Conservation (phyloP, 2,329 filamentous ascomycete species). For the Dothiorella sarmentorum region DNA sequence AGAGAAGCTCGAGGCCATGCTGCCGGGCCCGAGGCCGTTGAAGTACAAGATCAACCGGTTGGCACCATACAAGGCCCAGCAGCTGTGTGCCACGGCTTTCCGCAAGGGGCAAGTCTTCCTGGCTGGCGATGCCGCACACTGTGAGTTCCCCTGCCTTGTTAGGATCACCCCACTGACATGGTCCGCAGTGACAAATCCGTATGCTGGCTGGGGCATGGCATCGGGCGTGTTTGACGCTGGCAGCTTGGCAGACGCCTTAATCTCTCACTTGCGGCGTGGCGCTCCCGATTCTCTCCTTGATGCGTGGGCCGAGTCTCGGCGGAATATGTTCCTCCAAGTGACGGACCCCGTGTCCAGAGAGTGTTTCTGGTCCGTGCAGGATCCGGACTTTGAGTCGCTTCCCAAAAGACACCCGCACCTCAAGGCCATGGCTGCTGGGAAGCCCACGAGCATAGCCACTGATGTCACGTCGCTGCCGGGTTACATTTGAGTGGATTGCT, state of each 20-base stretch:
- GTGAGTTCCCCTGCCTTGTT: conserved; percentile 20
- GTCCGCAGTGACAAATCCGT: conserved; percentile 35
- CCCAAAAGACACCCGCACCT: conserved; percentile 25
- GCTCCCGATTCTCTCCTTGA: conserved; percentile 30
- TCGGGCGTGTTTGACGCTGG: conserved; percentile 35
- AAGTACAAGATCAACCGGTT: conserved; percentile 34
- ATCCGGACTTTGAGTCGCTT: conserved; percentile 27
- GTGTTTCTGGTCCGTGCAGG: conserved; percentile 20
- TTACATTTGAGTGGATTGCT: not conserved
- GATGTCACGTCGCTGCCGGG: conserved; percentile 26
- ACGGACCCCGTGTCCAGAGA: conserved; percentile 28
- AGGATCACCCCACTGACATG: not conserved
- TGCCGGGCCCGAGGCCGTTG: conserved; percentile 27
- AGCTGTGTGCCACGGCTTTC: conserved; percentile 34
- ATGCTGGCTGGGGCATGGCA: conserved; percentile 35
- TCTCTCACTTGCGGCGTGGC: conserved; percentile 25
- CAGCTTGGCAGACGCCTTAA: conserved; percentile 29
- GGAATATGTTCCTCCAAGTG: conserved; percentile 34
- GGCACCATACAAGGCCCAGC: conserved; percentile 43
- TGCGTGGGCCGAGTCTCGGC: conserved; percentile 34
- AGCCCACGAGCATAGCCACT: conserved; percentile 29
- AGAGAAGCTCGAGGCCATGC: conserved; percentile 30
- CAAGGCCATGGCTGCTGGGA: conserved; percentile 29
- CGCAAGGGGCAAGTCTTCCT: conserved; percentile 34
- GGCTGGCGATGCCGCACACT: conserved; percentile 41